Conservation (phyloP, 75 land plant species). For the Larix kaempferi region DNA sequence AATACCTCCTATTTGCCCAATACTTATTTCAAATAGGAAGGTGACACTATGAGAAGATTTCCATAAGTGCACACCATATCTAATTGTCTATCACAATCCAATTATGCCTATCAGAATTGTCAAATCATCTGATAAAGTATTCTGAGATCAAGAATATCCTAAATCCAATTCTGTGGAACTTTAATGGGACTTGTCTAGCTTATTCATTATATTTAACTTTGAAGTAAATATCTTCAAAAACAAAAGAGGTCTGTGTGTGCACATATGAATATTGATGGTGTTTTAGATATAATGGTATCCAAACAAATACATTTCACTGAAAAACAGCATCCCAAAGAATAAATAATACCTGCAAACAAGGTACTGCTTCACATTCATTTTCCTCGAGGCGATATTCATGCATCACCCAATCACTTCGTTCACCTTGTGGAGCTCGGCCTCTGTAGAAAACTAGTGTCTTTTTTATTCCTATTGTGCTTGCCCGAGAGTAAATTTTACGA, state of each 20-base stretch:
- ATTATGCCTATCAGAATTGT: too few species aligned
- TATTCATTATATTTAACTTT: too few species aligned
- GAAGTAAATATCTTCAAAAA: background rate
- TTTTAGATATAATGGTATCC: background rate
- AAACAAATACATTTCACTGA: background rate
- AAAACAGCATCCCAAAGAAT: background rate
- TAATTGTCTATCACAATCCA: too few species aligned
- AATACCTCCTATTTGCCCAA: too few species aligned
- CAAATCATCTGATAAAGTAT: too few species aligned
- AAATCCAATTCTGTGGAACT: too few species aligned
- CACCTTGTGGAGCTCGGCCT: constrained; percentile 14
- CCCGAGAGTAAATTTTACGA: background rate
- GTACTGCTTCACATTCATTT: background rate
- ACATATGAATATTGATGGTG: background rate
- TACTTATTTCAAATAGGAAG: too few species aligned
- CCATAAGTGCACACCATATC: too few species aligned
- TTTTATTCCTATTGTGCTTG: background rate
- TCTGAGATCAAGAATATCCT: too few species aligned
- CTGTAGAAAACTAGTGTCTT: constrained; percentile 14
- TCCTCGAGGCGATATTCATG: constrained; percentile 13
- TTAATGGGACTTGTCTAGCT: too few species aligned
- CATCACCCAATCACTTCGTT: constrained; percentile 14
- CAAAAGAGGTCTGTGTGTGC: background rate
- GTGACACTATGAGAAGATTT: too few species aligned
- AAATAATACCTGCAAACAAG: constrained; percentile 4